These are phyloP conservation scores for Tulasnella sp. DNA, from an alignment of 768 basidiomycete genomes.

Conservation along the genomic window DNA sequence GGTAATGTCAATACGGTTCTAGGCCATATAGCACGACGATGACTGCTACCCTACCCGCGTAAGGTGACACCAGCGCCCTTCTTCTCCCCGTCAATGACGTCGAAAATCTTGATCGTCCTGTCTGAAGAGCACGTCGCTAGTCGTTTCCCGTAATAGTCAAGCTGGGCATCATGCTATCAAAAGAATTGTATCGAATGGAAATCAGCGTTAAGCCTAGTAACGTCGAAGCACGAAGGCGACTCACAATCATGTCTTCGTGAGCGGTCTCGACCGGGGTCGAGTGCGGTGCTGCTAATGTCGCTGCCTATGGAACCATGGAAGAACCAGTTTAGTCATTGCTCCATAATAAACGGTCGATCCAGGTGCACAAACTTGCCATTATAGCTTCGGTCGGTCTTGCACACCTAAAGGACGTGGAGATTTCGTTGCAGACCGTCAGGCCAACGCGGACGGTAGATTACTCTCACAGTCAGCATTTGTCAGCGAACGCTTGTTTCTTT, in stretches of 20 bases:
- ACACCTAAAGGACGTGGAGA: not conserved
- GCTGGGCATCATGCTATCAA: slow-evolving; percentile 88
- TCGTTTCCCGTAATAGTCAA: slow-evolving; percentile 95
- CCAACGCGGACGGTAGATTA: not conserved
- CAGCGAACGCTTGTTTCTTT: not conserved
- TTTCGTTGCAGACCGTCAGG: not conserved
- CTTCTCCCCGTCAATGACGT: slow-evolving; percentile 80
- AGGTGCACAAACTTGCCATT: not conserved
- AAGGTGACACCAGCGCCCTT: slow-evolving; percentile 55
- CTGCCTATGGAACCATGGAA: not conserved
- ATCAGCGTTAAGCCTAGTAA: not conserved
- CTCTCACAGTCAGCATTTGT: not conserved
- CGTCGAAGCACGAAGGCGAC: slow-evolving; percentile 23
- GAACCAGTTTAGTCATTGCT: no score
- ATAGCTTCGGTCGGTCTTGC: not conserved
- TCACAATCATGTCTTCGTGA: slow-evolving; percentile 97
- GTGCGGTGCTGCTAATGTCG: slow-evolving; percentile 26
- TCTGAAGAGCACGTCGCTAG: slow-evolving; percentile 96
- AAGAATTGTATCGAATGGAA: not conserved
- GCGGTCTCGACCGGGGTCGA: slow-evolving; percentile 85
- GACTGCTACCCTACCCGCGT: slow-evolving; percentile 45
- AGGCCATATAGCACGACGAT: not conserved
- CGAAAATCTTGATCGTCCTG: slow-evolving; percentile 89
- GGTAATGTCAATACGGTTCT: not conserved
- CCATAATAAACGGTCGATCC: no score